A percentile compares a stretch with the other conserved stretches of the same genome.
These are phyloP conservation scores for Coemansia sp. DNA, from an alignment of 192 early-diverging fungal genomes.

Conservation along the genomic window DNA sequence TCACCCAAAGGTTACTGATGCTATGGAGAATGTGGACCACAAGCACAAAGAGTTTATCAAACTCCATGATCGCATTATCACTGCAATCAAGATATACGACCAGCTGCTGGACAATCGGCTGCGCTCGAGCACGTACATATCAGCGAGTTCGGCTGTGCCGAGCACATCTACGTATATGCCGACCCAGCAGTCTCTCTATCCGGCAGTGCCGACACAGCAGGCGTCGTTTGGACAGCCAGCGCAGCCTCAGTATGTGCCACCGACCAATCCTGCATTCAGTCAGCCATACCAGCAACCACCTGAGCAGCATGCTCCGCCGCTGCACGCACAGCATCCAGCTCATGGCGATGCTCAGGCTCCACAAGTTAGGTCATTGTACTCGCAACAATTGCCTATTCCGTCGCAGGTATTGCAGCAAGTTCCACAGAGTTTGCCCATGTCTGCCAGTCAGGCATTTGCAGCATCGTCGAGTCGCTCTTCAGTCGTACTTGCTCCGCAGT, in stretches of 20 bases:
- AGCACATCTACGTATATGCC: conserved; percentile 17
- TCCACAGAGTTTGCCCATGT: conserved; percentile 22
- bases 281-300: conserved; percentile 21
- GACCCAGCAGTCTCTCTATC: conserved; percentile 43
- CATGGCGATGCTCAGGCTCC: conserved; percentile 9
- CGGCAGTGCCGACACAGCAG: conserved; percentile 27
- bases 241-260: conserved; percentile 32
- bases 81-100: conserved; percentile 85
- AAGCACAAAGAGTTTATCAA: conserved; percentile 81
- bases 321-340: conserved; percentile 1
- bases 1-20: conserved; percentile 78
- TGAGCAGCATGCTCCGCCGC: conserved; percentile 26
- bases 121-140: conserved; percentile 44
- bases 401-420: conserved; percentile 15
- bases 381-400: conserved; percentile 14
- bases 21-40: conserved; percentile 69
- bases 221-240: conserved; percentile 33
- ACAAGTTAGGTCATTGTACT: background rate
- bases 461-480: conserved; percentile 1
- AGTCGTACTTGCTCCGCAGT: conserved; percentile 8
- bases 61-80: conserved; percentile 78
- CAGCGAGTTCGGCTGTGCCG: conserved; percentile 14
- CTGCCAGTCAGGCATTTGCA: conserved; percentile 14
- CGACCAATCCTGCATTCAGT: conserved; percentile 4
- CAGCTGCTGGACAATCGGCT: conserved; percentile 77